Evolutionary conservation across 352 stramenopile species (phyloP).

Genomic region (Phytophthora pistaciae): DNA sequence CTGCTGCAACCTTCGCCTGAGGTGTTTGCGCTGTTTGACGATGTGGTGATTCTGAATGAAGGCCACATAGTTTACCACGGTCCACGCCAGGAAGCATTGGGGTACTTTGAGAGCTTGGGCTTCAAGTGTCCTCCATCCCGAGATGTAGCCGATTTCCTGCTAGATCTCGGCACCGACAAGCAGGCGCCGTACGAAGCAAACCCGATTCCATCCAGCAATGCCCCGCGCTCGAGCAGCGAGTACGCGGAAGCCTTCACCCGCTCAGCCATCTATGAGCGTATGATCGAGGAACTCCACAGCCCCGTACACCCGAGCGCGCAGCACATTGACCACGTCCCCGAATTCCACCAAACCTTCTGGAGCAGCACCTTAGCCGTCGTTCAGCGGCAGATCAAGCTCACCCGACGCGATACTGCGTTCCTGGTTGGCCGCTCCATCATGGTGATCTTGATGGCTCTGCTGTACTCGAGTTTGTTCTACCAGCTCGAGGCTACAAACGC

Average conservation of each 20-base stretch:
- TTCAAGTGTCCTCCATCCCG: constrained; percentile 61
- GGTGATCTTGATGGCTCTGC: constrained; percentile 42
- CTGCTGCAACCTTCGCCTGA: not conserved
- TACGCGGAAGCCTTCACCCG: constrained; percentile 33
- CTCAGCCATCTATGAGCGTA: constrained; percentile 20
- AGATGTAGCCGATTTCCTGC: constrained; percentile 92
- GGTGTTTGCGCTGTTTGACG: not conserved
- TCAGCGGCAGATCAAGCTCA: constrained; percentile 48
- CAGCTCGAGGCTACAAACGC: constrained; percentile 44
- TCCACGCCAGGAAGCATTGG: constrained; percentile 37
- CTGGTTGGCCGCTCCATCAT: constrained; percentile 43
- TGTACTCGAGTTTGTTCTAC: constrained; percentile 49
- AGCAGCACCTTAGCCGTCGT: constrained; percentile 22
- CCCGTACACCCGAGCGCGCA: constrained; percentile 46
- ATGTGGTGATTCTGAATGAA: not conserved
- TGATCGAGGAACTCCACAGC: constrained; percentile 18
- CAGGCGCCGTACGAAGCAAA: constrained; percentile 44
- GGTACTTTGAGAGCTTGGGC: constrained; percentile 86
- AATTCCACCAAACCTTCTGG: constrained; percentile 44
- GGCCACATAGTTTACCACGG: not conserved
- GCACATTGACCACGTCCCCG: constrained; percentile 59
- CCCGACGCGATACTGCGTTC: constrained; percentile 30
- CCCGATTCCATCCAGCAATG: not conserved
- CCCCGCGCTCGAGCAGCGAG: constrained; percentile 28
- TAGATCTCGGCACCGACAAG: constrained; percentile 63